phyloP scores from a whole-genome alignment of 1,139 yeast species.

The Geotrichum fermentans region DNA sequence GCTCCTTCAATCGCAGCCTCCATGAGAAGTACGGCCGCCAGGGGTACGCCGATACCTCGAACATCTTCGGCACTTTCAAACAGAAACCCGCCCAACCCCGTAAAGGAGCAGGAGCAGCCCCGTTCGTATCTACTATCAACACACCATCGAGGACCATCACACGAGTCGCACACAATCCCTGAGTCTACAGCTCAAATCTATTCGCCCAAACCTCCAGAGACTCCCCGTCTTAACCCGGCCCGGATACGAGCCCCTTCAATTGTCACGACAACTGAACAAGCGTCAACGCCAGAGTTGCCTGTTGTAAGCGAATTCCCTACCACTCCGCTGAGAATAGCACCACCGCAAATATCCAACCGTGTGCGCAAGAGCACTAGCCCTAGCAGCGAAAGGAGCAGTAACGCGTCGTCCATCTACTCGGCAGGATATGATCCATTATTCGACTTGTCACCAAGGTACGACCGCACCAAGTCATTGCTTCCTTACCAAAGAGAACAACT shows the following conservation, averaged over 20 bases:
- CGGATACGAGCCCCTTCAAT: not conserved
- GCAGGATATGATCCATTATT: slow-evolving; percentile 10
- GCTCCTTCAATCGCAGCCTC: not conserved
- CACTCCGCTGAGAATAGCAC: not conserved
- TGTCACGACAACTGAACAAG: not conserved
- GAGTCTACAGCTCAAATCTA: not conserved
- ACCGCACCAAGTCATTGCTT: slow-evolving; percentile 16
- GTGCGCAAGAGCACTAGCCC: not conserved
- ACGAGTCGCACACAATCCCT: not conserved
- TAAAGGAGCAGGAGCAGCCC: not conserved
- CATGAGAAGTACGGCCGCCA: not conserved
- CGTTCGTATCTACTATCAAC: not conserved
- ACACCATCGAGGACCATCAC: not conserved
- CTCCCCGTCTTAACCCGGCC: not conserved
- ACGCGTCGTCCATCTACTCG: slow-evolving; percentile 16
- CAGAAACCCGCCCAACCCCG: not conserved
- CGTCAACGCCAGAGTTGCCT: not conserved
- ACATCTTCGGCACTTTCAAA: not conserved
- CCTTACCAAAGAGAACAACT: slow-evolving; percentile 17
- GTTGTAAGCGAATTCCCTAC: not conserved
- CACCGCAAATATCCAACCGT: not conserved
- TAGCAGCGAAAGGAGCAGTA: not conserved
- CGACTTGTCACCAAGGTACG: slow-evolving; percentile 15
- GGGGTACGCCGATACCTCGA: not conserved
- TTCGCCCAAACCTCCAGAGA: not conserved